Base-by-base conservation (phyloP, 2,329 filamentous ascomycete species). In the Cladosporium sp. region DNA sequence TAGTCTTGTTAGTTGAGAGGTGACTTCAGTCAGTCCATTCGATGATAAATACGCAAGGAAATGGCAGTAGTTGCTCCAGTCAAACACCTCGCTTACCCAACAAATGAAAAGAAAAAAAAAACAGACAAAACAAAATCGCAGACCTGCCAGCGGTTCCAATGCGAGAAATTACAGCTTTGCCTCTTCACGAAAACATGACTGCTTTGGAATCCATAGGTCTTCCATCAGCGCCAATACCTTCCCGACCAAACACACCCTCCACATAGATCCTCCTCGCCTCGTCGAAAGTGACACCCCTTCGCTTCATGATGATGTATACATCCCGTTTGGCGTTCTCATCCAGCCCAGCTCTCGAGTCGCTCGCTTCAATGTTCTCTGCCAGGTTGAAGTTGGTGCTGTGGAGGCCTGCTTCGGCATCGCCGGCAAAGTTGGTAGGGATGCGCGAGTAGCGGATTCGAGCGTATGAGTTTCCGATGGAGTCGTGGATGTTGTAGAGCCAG, bases 171-270 rank as follows among this genome's bases (percentile, higher is more conserved):
- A 17, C 8, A 19, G 2, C 5, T 40, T 4, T 40, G 15, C 11
- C 30, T 15, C 11, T 47, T 82, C 71, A 89, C 60, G 87, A 90
- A 75, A 97, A 97, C 72, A 90, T 95, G 60, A 97, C 92, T 72
- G 96, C 96, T 79, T 97, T 97, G 62, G 92, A 92, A 78, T 97
- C 93, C 71, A 86, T 83, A 62, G 94, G 94, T 67, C 87, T 78
- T 4, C 94, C 94, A 74, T 99, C 94, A 5, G 89, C 82, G 1
- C 87, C 91, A 72, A 99, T 97, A 54, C 90, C 89, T 69, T 96
- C 90, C 72, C 87, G 91, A 72, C 85, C 86, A 76, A 99, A 96
- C 59, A 87, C 81, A 67, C 89, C 85, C 77, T 97, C 89, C 76
- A 92, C 94, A 72, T 89, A 95, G 47, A 91, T 82, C 68, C 90